Evolutionary conservation across 495 filamentous ascomycete genomes (phyloP).

Genomic region (Talaromyces thailandensis): DNA sequence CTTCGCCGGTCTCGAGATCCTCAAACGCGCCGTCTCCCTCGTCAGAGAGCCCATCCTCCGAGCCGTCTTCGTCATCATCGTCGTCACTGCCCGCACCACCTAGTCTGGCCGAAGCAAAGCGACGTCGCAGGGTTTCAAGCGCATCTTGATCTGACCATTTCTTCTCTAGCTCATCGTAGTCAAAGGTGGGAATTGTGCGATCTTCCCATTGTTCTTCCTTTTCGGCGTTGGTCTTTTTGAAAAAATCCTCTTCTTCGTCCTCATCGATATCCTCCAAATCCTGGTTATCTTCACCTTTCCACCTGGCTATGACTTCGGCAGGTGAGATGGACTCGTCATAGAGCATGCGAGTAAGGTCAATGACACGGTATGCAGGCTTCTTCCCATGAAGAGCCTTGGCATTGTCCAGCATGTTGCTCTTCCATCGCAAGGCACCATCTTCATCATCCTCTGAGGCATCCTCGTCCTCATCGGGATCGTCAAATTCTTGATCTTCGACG

Average conservation of each 20-base stretch:
- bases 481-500: conserved; percentile 50
- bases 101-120: conserved; percentile 65
- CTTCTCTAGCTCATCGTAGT: conserved; percentile 69
- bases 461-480: conserved; percentile 47
- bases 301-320: conserved; percentile 62
- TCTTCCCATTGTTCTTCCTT: conserved; percentile 62
- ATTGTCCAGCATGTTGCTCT: conserved; percentile 71
- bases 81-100: conserved; percentile 26
- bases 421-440: conserved; percentile 68
- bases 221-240: conserved; percentile 60
- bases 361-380: conserved; percentile 58
- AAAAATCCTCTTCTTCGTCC: conserved; percentile 69
- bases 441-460: conserved; percentile 46
- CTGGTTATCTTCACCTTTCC: conserved; percentile 55
- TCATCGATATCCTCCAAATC: conserved; percentile 15
- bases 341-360: conserved; percentile 75
- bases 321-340: conserved; percentile 77
- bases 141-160: conserved; percentile 80
- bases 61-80: conserved; percentile 40
- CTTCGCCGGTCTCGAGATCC: conserved; percentile 75
- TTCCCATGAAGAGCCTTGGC: conserved; percentile 62
- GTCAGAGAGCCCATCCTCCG: conserved; percentile 38
- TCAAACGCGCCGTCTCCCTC: conserved; percentile 88
- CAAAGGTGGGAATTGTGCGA: conserved; percentile 64
- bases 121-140: conserved; percentile 60